Evolutionary conservation across 1,139 yeast species (phyloP), one percentile per base, ranked within the genome.

Genomic region (Yamadazyma atmosphaerica): DNA sequence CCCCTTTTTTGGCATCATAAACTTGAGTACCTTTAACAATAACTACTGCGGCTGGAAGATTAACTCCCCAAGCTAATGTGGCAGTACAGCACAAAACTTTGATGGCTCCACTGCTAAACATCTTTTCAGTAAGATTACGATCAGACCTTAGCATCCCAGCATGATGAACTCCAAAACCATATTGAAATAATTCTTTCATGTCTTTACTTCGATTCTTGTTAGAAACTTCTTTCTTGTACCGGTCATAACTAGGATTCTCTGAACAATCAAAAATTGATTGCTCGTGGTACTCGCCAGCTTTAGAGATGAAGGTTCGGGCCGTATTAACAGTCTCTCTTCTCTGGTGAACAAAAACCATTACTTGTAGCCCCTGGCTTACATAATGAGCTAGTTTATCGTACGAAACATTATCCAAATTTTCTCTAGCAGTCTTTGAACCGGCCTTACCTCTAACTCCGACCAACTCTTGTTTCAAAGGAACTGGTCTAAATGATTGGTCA

Each of bases 21-120:
- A 94, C 88, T 55, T 89, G 96, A 0, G 99, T 94, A 1, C 99
- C 98, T 56, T 92, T 90, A 37, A 94, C 82, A 47, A 94, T 87
- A 18, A 94, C 99, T 32, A 90, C 96, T 3, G 97, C 98, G 6
- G 98, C 98, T 2, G 99, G 98, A 44, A 94, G 70, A 56, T 94
- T 94, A 12, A 94, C 98, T 76, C 99, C 99, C 99, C 99, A 94
- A 0, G 99, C 99, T 42, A 94, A 76, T 0, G 99, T 94, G 0
- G 98, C 96, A 1, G 99, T 94, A 72, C 97, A 89, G 51, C 96
- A 86, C 13, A 94, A 68, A 0, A 94, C 98, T 47, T 85, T 87
- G 43, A 92, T 83, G 1, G 92, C 86, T 26, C 98, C 98, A 24
- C 73, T 71, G 37, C 82, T 74, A 58, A 94, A 94, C 83, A 92